Base-by-base conservation (phyloP, 1,284 basidiomycete species). In the Mycosarcoma mackinlayi region DNA sequence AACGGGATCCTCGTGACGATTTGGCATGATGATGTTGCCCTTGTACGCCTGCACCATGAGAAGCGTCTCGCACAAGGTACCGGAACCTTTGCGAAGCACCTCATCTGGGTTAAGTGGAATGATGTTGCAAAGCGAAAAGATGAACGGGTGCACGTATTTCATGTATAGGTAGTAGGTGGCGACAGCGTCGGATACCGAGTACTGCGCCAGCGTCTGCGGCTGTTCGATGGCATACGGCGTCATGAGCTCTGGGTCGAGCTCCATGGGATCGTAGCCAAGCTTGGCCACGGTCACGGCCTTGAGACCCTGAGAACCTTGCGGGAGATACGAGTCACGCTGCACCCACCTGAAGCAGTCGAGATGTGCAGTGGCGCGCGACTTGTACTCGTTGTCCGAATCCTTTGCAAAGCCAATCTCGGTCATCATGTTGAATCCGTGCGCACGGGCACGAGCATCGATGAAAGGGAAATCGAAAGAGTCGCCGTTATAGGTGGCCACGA, bases 301-400 rank as follows among this genome's bases (percentile, higher is more conserved):
- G 80, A 99, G 86, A 80, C 96, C 96, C 83, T 98, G 96, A 86
- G 92, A 94, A 30, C 96, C 96, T 85, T 98, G 96, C 0, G 96
- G 96, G 6, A 99, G 86, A 82, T 99, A 98, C n/a, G 94, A 98
- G 84, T 98, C 96, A 41, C 96, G 91, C 84, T 99, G 98, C 51
- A 98, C 96, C 96, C 96, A 99, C 78, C 95, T 89, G 87, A 98
- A 98, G 83, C 94, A 97, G 82, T 99, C 96, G 93, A 99, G 96
- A 83, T 99, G 96, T 33, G 91, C 92, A 75, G 93, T 95, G n/a
- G 88, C 88, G 9, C 92, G 87, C 73, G 90, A 92, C 86, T 98
- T 98, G 87, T 90, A 99, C 83, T 99, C 96, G 61, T 93, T 91
- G 83, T 98, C 96, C 2, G 87, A 86, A 83, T 99, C 96, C 71